Percentiles rank a stretch among this genome's conserved stretches.
These are phyloP conservation scores for Phytopythium montanum DNA, from an alignment of 352 stramenopile genomes.

Conservation along the genomic window DNA sequence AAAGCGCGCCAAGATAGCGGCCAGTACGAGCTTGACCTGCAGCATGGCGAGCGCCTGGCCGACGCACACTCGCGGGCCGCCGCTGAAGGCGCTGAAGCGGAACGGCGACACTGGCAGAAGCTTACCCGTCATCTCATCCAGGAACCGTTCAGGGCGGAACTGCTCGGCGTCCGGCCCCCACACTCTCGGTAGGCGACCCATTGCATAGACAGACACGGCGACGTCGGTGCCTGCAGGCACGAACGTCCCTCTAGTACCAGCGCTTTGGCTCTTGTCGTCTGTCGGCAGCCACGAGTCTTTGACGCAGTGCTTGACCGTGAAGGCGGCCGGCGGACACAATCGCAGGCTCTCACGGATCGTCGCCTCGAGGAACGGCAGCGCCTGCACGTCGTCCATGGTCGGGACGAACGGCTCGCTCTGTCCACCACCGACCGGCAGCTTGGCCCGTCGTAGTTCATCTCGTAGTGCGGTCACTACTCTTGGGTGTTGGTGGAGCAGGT, in stretches of 20 bases:
- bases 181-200: constrained; percentile 33
- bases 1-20: constrained; percentile 42
- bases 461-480: constrained; percentile 24
- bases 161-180: constrained; percentile 41
- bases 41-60: constrained; percentile 46
- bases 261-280: neutral
- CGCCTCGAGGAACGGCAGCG: constrained; percentile 53
- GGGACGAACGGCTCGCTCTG: constrained; percentile 16
- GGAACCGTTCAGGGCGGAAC: constrained; percentile 46
- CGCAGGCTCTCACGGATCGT: constrained; percentile 57
- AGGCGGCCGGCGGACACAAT: constrained; percentile 39
- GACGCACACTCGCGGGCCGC: constrained; percentile 31
- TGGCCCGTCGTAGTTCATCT: constrained; percentile 17
- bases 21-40: constrained; percentile 60
- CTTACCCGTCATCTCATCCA: constrained; percentile 27
- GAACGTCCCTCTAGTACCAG: constrained; percentile 15
- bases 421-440: constrained; percentile 13
- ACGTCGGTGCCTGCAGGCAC: constrained; percentile 26
- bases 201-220: constrained; percentile 32
- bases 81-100: constrained; percentile 38
- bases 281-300: constrained; percentile 40
- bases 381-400: constrained; percentile 42
- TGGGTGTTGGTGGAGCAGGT: constrained; percentile 35
- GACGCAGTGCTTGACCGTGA: constrained; percentile 39
- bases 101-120: constrained; percentile 19